These are phyloP conservation scores for Pleurotus salmoneostramineus DNA, from an alignment of 768 basidiomycete genomes.

Conservation along the genomic window DNA sequence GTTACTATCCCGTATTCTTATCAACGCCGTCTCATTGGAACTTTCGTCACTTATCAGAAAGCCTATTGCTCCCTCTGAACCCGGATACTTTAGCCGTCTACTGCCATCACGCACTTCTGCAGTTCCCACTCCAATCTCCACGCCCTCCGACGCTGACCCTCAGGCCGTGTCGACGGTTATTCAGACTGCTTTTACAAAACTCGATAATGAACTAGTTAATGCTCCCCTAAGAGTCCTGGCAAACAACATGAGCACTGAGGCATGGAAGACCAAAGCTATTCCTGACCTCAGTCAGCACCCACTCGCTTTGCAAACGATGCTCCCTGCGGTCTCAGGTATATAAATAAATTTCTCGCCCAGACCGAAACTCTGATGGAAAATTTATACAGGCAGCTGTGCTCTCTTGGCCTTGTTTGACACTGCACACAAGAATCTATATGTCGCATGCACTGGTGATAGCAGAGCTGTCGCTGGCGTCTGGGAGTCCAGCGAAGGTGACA, in stretches of 20 bases:
- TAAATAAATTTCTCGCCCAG: conserved; percentile 3
- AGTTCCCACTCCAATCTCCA: not conserved
- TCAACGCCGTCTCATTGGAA: conserved; percentile 80
- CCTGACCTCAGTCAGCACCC: conserved; percentile 73
- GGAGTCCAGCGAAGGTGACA: conserved; percentile 65
- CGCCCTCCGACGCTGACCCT: conserved; percentile 28
- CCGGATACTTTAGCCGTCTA: conserved; percentile 28
- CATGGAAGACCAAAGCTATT: conserved; percentile 44
- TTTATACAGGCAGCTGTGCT: conserved; percentile 76
- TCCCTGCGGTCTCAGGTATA: conserved; percentile 76
- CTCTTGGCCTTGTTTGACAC: conserved; percentile 87
- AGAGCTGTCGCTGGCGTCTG: conserved; percentile 94
- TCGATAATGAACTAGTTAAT: conserved; percentile 83
- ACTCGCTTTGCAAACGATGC: conserved; percentile 66
- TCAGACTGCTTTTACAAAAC: conserved; percentile 68
- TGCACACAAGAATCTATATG: conserved; percentile 75
- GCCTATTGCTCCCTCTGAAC: conserved; percentile 22
- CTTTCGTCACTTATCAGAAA: conserved; percentile 51
- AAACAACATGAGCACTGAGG: conserved; percentile 46
- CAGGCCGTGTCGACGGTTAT: conserved; percentile 61
- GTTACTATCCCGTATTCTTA: conserved; percentile 77
- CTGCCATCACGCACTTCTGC: conserved; percentile 27
- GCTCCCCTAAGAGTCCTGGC: conserved; percentile 74
- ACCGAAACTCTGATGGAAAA: conserved; percentile 10
- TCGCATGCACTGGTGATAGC: conserved; percentile 91